Percentiles rank a stretch among this genome's conserved stretches.
phyloP scores from a whole-genome alignment of 139 green algal species.

The Micractinium conductrix region DNA sequence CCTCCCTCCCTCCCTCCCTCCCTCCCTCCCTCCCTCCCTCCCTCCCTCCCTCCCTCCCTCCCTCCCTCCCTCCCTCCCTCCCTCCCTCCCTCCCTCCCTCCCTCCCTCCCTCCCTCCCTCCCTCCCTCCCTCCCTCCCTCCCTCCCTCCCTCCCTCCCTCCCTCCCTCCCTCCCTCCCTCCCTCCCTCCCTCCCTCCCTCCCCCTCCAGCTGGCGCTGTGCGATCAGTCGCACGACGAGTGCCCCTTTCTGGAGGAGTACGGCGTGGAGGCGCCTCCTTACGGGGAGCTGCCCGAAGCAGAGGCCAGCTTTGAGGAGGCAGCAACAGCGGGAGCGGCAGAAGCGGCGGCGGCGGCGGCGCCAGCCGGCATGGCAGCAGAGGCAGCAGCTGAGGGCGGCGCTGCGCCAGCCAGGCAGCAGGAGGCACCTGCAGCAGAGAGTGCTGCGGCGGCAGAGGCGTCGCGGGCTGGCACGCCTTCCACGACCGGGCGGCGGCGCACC shows the following conservation, averaged over 20 bases:
- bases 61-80: too few species aligned
- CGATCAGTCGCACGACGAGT: not conserved
- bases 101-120: too few species aligned
- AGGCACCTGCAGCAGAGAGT: not conserved
- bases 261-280: slow-evolving; percentile 10
- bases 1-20: too few species aligned
- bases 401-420: not conserved
- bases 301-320: not conserved
- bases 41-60: too few species aligned
- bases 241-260: slow-evolving; percentile 1
- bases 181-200: too few species aligned
- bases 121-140: too few species aligned
- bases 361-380: not conserved
- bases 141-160: too few species aligned
- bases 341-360: not conserved
- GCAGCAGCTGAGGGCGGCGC: not conserved
- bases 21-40: too few species aligned
- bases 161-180: too few species aligned
- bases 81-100: too few species aligned
- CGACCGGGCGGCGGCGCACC: too few species aligned
- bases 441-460: not conserved
- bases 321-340: not conserved
- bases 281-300: not conserved
- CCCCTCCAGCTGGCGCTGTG: slow-evolving; percentile 7
- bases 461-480: not conserved